A percentile compares a stretch with the other conserved stretches of the same genome.
phyloP scores from a whole-genome alignment of 2,329 filamentous ascomycete genomes.

The Exserohilum rostratum region DNA sequence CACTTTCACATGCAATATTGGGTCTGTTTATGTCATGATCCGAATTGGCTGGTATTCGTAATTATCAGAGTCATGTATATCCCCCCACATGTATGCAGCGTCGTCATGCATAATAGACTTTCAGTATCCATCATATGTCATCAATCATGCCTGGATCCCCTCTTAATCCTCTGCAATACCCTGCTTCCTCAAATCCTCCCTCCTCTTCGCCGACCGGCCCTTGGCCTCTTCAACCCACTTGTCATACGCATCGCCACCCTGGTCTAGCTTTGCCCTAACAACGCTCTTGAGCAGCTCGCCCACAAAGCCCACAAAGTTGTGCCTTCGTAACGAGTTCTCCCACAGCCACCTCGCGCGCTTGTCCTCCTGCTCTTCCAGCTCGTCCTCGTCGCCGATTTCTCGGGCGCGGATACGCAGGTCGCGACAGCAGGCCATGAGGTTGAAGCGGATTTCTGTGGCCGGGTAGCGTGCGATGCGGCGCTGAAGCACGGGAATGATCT shows the following conservation, averaged over 20 bases:
- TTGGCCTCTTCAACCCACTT: slow-evolving; percentile 75
- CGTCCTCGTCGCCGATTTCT: slow-evolving; percentile 82
- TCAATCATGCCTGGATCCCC: background rate
- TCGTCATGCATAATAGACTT: background rate
- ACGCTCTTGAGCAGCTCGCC: slow-evolving; percentile 89
- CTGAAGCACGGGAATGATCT: slow-evolving; percentile 86
- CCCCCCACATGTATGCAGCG: background rate
- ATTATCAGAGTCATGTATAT: background rate
- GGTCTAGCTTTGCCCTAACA: slow-evolving; percentile 72
- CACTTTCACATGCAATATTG: background rate
- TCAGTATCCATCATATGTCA: background rate
- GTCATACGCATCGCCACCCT: slow-evolving; percentile 70
- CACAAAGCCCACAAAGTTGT: slow-evolving; percentile 97
- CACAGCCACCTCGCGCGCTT: slow-evolving; percentile 89
- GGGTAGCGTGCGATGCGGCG: slow-evolving; percentile 85
- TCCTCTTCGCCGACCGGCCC: slow-evolving; percentile 59
- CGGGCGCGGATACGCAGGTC: slow-evolving; percentile 78
- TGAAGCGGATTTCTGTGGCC: slow-evolving; percentile 88
- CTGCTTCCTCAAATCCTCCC: slow-evolving; percentile 53
- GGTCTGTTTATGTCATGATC: background rate
- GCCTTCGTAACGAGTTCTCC: slow-evolving; percentile 88
- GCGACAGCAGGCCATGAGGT: slow-evolving; percentile 88
- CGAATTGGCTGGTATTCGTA: background rate
- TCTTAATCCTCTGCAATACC: slow-evolving; percentile 32
- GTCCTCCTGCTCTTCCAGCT: slow-evolving; percentile 77